phyloP scores from a whole-genome alignment of 805 yeast genomes.

The Ogataea glucozyma region DNA sequence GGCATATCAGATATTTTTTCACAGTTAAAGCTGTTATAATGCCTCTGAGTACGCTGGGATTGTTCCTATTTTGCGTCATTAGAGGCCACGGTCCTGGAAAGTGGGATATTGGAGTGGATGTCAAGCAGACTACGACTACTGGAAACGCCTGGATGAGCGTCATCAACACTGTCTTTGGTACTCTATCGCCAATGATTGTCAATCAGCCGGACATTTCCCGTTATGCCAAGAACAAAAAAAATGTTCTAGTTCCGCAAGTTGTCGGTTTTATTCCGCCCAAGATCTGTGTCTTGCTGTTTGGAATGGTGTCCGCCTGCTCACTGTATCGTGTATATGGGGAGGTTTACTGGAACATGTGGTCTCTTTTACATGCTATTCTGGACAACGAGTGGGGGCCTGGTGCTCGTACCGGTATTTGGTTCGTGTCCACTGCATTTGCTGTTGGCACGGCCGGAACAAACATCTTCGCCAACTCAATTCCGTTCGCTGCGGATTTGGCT shows the following conservation, averaged over 20 bases:
- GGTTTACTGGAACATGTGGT: slow-evolving; percentile 35
- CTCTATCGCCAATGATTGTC: slow-evolving; percentile 29
- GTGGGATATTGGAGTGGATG: slow-evolving; percentile 14
- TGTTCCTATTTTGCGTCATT: slow-evolving; percentile 19
- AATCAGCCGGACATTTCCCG: slow-evolving; percentile 29
- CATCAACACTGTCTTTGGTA: slow-evolving; percentile 26
- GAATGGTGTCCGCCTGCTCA: slow-evolving; percentile 21
- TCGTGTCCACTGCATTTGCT: slow-evolving; percentile 19
- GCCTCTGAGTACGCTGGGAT: slow-evolving; percentile 19
- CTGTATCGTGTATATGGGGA: slow-evolving; percentile 20
- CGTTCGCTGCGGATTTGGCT: slow-evolving; percentile 29
- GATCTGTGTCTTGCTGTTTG: slow-evolving; percentile 17
- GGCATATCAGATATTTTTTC: slow-evolving; percentile 18
- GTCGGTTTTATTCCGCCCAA: slow-evolving; percentile 22
- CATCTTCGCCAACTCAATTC: slow-evolving; percentile 29
- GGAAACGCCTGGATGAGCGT: slow-evolving; percentile 22
- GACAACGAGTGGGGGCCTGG: slow-evolving; percentile 31
- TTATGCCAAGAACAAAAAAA: slow-evolving; percentile 20
- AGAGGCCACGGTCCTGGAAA: slow-evolving; percentile 20
- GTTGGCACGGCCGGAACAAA: slow-evolving; percentile 33
- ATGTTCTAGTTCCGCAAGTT: slow-evolving; percentile 19
- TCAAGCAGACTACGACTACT: slow-evolving; percentile 5
- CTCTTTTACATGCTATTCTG: slow-evolving; percentile 26
- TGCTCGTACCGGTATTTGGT: slow-evolving; percentile 29
- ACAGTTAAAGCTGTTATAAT: slow-evolving; percentile 19